These are phyloP conservation scores for Lanmaoa rubissima DNA, from an alignment of 768 basidiomycete genomes.

Conservation along the genomic window DNA sequence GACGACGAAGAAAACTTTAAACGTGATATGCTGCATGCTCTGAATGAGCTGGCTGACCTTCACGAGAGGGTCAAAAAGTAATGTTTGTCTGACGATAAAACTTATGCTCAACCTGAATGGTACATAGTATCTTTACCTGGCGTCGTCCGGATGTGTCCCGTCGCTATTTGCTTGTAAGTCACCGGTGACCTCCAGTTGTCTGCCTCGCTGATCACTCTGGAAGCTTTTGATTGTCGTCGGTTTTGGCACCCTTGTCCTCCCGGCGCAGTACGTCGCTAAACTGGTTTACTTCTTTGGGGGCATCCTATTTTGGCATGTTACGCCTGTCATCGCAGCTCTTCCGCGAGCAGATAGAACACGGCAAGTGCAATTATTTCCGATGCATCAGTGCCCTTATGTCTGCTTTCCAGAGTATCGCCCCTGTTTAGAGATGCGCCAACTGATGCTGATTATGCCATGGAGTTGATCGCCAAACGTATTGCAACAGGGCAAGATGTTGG, in stretches of 20 bases:
- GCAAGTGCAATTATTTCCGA: conserved; percentile 30
- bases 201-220: conserved; percentile 1
- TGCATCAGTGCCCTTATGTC: not conserved
- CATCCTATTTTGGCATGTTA: conserved; percentile 60
- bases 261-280: conserved; percentile 51
- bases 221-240: conserved; percentile 39
- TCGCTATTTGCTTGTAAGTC: conserved; percentile 47
- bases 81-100: conserved; percentile 8
- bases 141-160: conserved; percentile 50
- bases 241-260: conserved; percentile 43
- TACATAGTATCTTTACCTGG: conserved; percentile 64
- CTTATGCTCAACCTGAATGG: conserved; percentile 1
- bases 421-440: conserved; percentile 56
- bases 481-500: conserved; percentile 51
- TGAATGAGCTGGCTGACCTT: conserved; percentile 55
- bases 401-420: conserved; percentile 41
- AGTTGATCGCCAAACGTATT: conserved; percentile 60
- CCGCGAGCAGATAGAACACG: conserved; percentile 45
- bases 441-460: conserved; percentile 70
- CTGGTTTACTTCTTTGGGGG: conserved; percentile 45
- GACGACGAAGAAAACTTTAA: conserved; percentile 42
- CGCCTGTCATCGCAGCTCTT: conserved; percentile 54
- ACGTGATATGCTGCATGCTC: conserved; percentile 36
- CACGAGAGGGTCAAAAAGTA: conserved; percentile 68
- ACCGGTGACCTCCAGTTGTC: not conserved